Base-by-base conservation (phyloP, 2,329 filamentous ascomycete genomes). In the Ilyonectria destructans region DNA sequence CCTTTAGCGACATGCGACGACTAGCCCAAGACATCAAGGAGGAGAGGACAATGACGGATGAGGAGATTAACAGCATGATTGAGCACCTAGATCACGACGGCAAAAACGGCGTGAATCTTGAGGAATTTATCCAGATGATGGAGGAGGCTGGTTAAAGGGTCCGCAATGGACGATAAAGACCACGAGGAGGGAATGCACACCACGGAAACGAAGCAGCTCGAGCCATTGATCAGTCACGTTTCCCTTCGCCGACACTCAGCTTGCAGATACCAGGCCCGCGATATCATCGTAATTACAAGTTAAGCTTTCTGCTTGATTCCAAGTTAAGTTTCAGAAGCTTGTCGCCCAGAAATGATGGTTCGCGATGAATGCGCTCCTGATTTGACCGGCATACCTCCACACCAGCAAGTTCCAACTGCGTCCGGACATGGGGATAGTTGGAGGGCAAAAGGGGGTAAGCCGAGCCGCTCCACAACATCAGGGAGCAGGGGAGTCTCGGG, bases 31-130 rank as follows among this genome's bases (percentile, higher is more conserved):
- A 98, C 80, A 85, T 99, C 71, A 96, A 96, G 8, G 96, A 98
- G 81, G 82, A 84, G 64, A 80, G 82, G 49, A 94, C 93, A 13
- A 86, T 99, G 74, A 94, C 96, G 74, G 96, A 99, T 78, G 93
- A 97, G 77, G 96, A 99, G 81, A 86, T 99, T 69, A 87, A 90
- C 74, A 95, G 95, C 71, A 99, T 99, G 96, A 96, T 99, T 83
- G 95, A 98, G 78, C 96, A 98, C 82, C 97, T 98, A 84, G 96
- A 99, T 84, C 87, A 98, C 71, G 93, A 97, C 78, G 96, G 94
- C 1, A 97, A 97, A 75, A 95, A 95, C 12, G 95, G 89, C 62
- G 90, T 93, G 8, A 90, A 89, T 71, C 85, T 89, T 72, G 90
- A 92, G 65, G 91, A 93, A 80, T 93, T 93, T 77, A 87, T 91